Evolutionary conservation across 1,284 basidiomycete genomes (phyloP).

Genomic region (Cryptococcus neoformans): DNA sequence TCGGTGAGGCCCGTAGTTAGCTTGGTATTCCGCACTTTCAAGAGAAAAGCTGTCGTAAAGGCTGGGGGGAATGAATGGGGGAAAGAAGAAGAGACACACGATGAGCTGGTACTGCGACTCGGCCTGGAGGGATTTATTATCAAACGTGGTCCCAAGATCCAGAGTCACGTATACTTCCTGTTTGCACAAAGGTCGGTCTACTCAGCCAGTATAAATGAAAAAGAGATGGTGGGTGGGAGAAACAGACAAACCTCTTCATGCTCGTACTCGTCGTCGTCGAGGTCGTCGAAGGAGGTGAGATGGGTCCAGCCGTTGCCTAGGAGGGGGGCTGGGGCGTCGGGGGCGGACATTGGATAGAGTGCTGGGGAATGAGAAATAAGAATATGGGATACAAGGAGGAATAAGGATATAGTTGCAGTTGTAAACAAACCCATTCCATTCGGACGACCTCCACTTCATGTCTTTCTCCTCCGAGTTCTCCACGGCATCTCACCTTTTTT

Average conservation of each 20-base stretch:
- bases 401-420: background rate
- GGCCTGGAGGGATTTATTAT: conserved; percentile 29
- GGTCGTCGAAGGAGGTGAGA: conserved; percentile 37
- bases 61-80: background rate
- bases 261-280: conserved; percentile 33
- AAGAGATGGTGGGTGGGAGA: background rate
- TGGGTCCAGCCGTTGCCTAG: conserved; percentile 39
- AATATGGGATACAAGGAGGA: background rate
- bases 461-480: background rate
- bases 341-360: background rate
- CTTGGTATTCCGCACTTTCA: background rate
- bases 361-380: background rate
- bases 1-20: background rate
- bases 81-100: conserved; percentile 18
- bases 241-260: conserved; percentile 35
- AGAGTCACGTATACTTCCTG: conserved; percentile 39
- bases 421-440: background rate
- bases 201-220: background rate
- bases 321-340: conserved; percentile 5
- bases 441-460: background rate
- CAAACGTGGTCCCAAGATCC: conserved; percentile 38
- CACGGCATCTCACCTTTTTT: background rate
- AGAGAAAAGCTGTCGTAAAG: background rate
- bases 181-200: conserved; percentile 4
- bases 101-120: conserved; percentile 43